Evolutionary conservation across 1,139 yeast species (phyloP).

Genomic region (Yamadazyma sp.): DNA sequence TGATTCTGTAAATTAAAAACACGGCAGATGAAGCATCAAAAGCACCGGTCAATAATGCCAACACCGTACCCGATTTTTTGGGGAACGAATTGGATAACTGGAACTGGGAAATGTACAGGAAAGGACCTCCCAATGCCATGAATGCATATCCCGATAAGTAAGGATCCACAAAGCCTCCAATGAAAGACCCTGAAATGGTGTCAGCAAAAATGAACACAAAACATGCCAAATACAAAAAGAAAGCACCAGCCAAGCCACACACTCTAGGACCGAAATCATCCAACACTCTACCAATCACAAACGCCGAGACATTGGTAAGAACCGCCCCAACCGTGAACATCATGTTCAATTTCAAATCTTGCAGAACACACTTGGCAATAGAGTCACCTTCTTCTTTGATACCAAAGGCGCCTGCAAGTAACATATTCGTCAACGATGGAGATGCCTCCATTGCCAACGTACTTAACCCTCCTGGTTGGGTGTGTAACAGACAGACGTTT

Average conservation of each 20-base stretch:
- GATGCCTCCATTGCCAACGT: slow-evolving; percentile 11
- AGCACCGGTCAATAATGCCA: slow-evolving; percentile 48
- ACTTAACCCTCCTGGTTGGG: slow-evolving; percentile 8
- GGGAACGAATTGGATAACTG: slow-evolving; percentile 49
- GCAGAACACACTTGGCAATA: slow-evolving; percentile 36
- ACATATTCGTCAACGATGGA: slow-evolving; percentile 11
- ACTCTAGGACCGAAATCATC: slow-evolving; percentile 44
- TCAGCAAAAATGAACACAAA: slow-evolving; percentile 37
- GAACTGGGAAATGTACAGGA: slow-evolving; percentile 44
- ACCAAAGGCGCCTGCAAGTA: slow-evolving; percentile 11
- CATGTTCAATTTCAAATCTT: slow-evolving; percentile 46
- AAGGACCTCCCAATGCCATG: slow-evolving; percentile 50
- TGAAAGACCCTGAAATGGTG: slow-evolving; percentile 13
- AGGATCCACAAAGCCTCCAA: slow-evolving; percentile 31
- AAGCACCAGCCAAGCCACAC: slow-evolving; percentile 44
- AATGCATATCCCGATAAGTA: slow-evolving; percentile 41
- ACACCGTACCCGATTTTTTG: slow-evolving; percentile 37
- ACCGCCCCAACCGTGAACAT: slow-evolving; percentile 49
- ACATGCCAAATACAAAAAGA: slow-evolving; percentile 36
- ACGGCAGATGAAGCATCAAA: slow-evolving; percentile 50
- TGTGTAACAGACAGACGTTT: slow-evolving; percentile 28
- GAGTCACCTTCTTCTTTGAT: slow-evolving; percentile 13
- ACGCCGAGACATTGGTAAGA: slow-evolving; percentile 44
- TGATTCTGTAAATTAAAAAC: slow-evolving; percentile 36
- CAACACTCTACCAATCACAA: slow-evolving; percentile 39